Conservation (phyloP, 495 filamentous ascomycete species). For the Aspergillus haitiensis region DNA sequence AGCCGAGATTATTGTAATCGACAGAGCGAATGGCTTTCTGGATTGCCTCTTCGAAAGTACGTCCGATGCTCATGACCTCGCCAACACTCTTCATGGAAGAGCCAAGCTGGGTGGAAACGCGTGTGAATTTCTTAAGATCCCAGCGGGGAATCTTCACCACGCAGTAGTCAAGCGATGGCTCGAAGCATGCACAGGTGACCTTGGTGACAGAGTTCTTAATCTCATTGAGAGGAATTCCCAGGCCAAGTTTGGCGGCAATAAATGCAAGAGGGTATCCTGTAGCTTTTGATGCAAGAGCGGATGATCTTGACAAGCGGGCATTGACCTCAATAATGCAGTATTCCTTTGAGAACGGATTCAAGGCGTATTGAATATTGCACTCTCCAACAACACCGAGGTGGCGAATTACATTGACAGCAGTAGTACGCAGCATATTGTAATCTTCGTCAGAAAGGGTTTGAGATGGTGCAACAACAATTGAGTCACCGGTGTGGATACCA, state of each 20-base stretch:
- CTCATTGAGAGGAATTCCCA: slow-evolving; percentile 93
- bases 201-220: slow-evolving; percentile 96
- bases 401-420: slow-evolving; percentile 97
- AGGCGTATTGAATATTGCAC: slow-evolving; percentile 97
- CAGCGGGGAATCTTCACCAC: slow-evolving; percentile 98
- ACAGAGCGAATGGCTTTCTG: slow-evolving; percentile 96
- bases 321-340: slow-evolving; percentile 99
- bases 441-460: slow-evolving; percentile 97
- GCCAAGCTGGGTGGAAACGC: slow-evolving; percentile 89
- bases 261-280: slow-evolving; percentile 97
- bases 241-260: slow-evolving; percentile 91
- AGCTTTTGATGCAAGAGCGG: slow-evolving; percentile 94
- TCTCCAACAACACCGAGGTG: slow-evolving; percentile 97
- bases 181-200: slow-evolving; percentile 95
- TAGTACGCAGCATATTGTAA: slow-evolving; percentile 98
- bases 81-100: slow-evolving; percentile 99
- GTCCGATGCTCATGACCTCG: slow-evolving; percentile 97
- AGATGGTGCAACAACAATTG: slow-evolving; percentile 95
- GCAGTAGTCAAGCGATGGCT: slow-evolving; percentile 98
- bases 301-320: slow-evolving; percentile 93
- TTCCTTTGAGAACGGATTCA: slow-evolving; percentile 94
- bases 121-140: slow-evolving; percentile 98
- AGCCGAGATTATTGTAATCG: slow-evolving; percentile 92
- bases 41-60: slow-evolving; percentile 97
- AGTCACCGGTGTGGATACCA: slow-evolving; percentile 97